These are phyloP conservation scores for Trichoderma aggressivum DNA, from an alignment of 2,329 filamentous ascomycete genomes.

Conservation along the genomic window DNA sequence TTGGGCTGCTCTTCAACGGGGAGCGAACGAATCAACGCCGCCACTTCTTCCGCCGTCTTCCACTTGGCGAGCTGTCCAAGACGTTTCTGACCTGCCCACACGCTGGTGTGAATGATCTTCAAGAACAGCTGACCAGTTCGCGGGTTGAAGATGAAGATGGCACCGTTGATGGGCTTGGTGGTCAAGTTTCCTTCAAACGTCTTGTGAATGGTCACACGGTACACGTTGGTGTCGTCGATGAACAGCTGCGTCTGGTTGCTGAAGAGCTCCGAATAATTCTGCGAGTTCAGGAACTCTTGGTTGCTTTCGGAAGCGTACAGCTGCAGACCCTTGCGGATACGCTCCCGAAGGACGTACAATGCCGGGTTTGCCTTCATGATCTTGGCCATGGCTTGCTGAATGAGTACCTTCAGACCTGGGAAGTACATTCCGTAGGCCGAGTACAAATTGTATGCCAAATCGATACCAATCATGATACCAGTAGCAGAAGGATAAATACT, in stretches of 20 bases:
- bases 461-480: constrained; percentile 95
- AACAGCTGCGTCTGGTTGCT: constrained; percentile 99
- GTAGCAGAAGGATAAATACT: constrained; percentile 97
- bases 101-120: constrained; percentile 99
- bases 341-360: constrained; percentile 91
- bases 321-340: constrained; percentile 97
- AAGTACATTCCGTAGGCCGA: constrained; percentile 99
- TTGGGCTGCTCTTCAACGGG: constrained; percentile 98
- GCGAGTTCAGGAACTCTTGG: constrained; percentile 98
- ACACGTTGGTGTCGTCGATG: constrained; percentile 98
- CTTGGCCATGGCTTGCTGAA: constrained; percentile 99
- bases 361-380: constrained; percentile 99
- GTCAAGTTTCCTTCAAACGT: constrained; percentile 99
- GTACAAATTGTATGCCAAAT: constrained; percentile 96
- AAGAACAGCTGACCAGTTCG: constrained; percentile 94
- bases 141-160: constrained; percentile 99
- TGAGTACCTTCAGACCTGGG: constrained; percentile 88
- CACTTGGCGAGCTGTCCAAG: constrained; percentile 96
- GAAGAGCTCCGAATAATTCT: constrained; percentile 98
- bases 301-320: constrained; percentile 98
- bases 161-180: constrained; percentile 98
- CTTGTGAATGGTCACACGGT: constrained; percentile 99
- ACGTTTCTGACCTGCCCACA: constrained; percentile 99
- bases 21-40: constrained; percentile 88
- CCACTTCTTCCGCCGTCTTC: constrained; percentile 99